phyloP scores from a whole-genome alignment of 805 yeast species.

The Saitoella complicata region DNA sequence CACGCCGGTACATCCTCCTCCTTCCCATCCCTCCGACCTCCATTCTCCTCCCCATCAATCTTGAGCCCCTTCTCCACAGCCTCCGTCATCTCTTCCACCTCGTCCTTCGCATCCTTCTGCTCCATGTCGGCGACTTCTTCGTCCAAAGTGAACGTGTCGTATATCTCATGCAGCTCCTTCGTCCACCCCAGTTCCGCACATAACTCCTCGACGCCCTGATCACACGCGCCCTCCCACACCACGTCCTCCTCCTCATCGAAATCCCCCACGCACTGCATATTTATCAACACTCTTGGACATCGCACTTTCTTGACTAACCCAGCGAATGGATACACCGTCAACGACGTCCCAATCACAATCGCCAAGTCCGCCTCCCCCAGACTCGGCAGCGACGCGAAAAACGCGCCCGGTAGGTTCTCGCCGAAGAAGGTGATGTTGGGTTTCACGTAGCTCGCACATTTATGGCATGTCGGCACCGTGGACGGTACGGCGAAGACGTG shows the following conservation, averaged over 20 bases:
- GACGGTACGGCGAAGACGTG: not conserved
- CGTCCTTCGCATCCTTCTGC: not conserved
- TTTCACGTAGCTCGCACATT: slow-evolving; percentile 64
- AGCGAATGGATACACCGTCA: slow-evolving; percentile 85
- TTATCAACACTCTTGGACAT: slow-evolving; percentile 48
- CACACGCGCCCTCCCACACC: slow-evolving; percentile 46
- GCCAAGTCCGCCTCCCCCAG: slow-evolving; percentile 44
- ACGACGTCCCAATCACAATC: slow-evolving; percentile 82
- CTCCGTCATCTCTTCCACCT: not conserved
- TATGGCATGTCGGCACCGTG: slow-evolving; percentile 32
- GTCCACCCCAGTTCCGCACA: slow-evolving; percentile 50
- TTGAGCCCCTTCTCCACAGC: not conserved
- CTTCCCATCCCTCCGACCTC: slow-evolving; percentile 1
- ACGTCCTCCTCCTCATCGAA: slow-evolving; percentile 39
- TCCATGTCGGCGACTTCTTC: not conserved
- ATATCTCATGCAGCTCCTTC: slow-evolving; percentile 5
- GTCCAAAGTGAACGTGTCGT: slow-evolving; percentile 4
- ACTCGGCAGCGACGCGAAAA: slow-evolving; percentile 48
- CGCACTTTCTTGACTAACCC: slow-evolving; percentile 44
- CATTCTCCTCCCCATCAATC: slow-evolving; percentile 6
- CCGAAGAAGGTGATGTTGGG: slow-evolving; percentile 91
- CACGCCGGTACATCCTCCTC: not conserved
- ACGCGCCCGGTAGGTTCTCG: slow-evolving; percentile 62
- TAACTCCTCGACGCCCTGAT: slow-evolving; percentile 39
- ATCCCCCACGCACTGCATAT: slow-evolving; percentile 65